Percentiles rank a stretch among this genome's conserved stretches.
Evolutionary conservation across 108 stramenopile species (phyloP).

Genomic region (Cyclotella baltica): DNA sequence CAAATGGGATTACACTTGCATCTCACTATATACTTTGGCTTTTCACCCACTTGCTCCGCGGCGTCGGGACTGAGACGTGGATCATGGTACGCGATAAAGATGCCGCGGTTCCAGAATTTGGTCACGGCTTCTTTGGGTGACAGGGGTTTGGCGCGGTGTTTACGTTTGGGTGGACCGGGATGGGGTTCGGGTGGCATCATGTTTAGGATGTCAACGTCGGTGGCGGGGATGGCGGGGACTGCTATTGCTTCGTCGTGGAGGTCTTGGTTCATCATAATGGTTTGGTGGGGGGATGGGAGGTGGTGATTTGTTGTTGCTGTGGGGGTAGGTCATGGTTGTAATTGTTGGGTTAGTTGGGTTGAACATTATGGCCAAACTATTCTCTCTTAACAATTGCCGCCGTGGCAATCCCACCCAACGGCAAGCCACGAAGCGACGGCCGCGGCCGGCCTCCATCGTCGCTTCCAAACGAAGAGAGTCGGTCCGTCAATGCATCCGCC

Average conservation of each 20-base stretch:
- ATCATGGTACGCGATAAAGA: conserved; percentile 1
- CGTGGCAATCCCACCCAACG: too few relatives aligned
- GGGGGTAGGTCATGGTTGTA: neutral
- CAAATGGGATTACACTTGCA: conserved; percentile 10
- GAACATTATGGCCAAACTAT: too few relatives aligned
- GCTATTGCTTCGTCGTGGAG: too few relatives aligned
- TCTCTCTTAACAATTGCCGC: too few relatives aligned
- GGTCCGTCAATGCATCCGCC: too few relatives aligned
- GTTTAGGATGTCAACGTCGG: neutral
- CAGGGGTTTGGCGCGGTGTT: conserved; percentile 7
- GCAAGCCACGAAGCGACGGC: too few relatives aligned
- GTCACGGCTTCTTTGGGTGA: conserved; percentile 10
- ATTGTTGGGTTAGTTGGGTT: too few relatives aligned
- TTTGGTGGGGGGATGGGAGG: neutral
- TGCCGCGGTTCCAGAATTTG: conserved; percentile 23
- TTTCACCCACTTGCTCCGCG: neutral
- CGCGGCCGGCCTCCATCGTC: neutral
- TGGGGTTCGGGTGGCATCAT: neutral
- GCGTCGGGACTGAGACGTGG: neutral
- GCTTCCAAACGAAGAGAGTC: too few relatives aligned
- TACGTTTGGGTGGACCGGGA: conserved; percentile 1
- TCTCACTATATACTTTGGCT: conserved; percentile 4
- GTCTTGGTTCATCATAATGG: neutral
- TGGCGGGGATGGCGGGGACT: neutral
- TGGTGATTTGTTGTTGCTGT: neutral